Percentiles rank a stretch among this genome's conserved stretches.
Conservation (phyloP, 2,329 filamentous ascomycete species). For the Cladophialophora yegresii region DNA sequence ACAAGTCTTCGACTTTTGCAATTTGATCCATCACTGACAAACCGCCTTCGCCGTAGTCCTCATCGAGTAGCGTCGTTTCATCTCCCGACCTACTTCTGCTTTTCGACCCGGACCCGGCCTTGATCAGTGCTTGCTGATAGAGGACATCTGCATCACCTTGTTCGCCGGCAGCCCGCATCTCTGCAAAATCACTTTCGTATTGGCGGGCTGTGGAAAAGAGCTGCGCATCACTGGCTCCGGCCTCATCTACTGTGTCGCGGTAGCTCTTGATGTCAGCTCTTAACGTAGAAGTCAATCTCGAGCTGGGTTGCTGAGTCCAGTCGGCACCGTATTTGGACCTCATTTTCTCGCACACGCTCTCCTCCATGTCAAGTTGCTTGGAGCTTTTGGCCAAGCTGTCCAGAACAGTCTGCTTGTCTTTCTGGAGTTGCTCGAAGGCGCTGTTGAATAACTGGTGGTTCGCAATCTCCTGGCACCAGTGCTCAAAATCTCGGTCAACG, state of each 20-base stretch:
- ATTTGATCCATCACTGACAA: constrained; percentile 88
- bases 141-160: constrained; percentile 82
- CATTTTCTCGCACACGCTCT: constrained; percentile 99
- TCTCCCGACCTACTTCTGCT: constrained; percentile 60
- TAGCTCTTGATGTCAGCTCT: constrained; percentile 86
- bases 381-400: constrained; percentile 73
- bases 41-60: constrained; percentile 80
- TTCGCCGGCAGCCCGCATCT: constrained; percentile 89
- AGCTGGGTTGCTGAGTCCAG: constrained; percentile 97
- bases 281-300: constrained; percentile 81
- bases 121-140: constrained; percentile 83
- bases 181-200: constrained; percentile 85
- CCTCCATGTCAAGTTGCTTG: constrained; percentile 93
- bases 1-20: constrained; percentile 78
- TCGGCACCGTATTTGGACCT: constrained; percentile 92
- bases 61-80: constrained; percentile 83
- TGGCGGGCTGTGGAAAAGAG: constrained; percentile 81
- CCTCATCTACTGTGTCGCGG: constrained; percentile 84
- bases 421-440: constrained; percentile 76
- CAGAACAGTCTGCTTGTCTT: constrained; percentile 74
- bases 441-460: constrained; percentile 76
- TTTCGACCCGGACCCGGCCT: constrained; percentile 65
- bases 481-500: constrained; percentile 86
- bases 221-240: constrained; percentile 79
- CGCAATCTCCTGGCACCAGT: constrained; percentile 91